phyloP scores from a whole-genome alignment of 768 basidiomycete species.

The Trametes coccinea region DNA sequence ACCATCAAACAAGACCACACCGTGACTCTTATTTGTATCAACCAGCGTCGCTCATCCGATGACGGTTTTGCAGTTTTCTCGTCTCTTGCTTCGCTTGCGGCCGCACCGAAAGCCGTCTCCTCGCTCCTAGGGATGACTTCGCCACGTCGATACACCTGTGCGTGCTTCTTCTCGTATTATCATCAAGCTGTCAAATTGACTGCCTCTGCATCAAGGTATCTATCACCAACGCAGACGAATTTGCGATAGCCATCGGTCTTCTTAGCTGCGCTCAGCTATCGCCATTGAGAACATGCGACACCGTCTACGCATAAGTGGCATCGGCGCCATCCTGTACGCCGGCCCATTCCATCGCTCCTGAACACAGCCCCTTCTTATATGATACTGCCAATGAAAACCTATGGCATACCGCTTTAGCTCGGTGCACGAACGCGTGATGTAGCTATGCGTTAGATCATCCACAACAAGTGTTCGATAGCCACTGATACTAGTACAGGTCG shows the following conservation, averaged over 20 bases:
- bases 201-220: conserved; percentile 22
- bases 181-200: background rate
- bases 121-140: conserved; percentile 2
- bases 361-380: too few species aligned
- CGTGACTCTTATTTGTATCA: background rate
- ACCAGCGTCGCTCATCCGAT: background rate
- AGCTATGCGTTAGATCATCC: too few species aligned
- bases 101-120: conserved; percentile 31
- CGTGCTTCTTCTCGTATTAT: background rate
- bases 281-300: conserved; percentile 18
- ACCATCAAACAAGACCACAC: too few species aligned
- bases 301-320: conserved; percentile 11
- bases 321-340: conserved; percentile 33
- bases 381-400: too few species aligned
- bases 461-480: too few species aligned
- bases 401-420: too few species aligned
- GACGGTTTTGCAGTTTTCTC: conserved; percentile 18
- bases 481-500: too few species aligned
- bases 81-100: conserved; percentile 23
- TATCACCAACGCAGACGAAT: conserved; percentile 34
- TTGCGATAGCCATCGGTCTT: conserved; percentile 36
- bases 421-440: too few species aligned
- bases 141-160: conserved; percentile 29
- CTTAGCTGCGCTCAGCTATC: conserved; percentile 22
- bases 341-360: conserved; percentile 24